These are phyloP conservation scores for Chlorella sp. DNA, from an alignment of 139 green algal genomes.

Conservation along the genomic window DNA sequence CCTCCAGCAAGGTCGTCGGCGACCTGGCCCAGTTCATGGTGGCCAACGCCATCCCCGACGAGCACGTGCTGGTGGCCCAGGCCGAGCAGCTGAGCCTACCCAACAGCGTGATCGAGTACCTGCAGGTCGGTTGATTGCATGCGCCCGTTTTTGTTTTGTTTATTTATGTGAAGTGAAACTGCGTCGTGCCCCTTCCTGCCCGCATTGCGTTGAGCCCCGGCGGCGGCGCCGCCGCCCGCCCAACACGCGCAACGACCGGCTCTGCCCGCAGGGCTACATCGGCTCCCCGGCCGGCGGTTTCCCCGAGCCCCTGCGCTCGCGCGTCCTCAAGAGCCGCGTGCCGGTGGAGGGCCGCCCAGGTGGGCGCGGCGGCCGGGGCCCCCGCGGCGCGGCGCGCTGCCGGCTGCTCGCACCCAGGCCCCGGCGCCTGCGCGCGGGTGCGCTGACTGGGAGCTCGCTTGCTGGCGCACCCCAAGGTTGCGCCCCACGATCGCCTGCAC, in stretches of 20 bases:
- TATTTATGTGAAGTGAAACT: too few relatives aligned
- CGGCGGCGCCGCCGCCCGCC: too few relatives aligned
- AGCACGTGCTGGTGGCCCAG: constrained; percentile 74
- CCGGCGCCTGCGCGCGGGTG: too few relatives aligned
- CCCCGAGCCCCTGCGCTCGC: constrained; percentile 82
- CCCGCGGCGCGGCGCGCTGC: too few relatives aligned
- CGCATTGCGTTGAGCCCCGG: too few relatives aligned
- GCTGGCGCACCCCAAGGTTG: too few relatives aligned
- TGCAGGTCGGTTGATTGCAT: too few relatives aligned
- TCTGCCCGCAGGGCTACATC: constrained; percentile 68
- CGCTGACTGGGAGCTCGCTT: too few relatives aligned
- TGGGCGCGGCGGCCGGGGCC: too few relatives aligned
- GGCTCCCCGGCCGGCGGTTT: constrained; percentile 71
- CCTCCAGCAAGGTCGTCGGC: constrained; percentile 86
- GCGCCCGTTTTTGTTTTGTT: too few relatives aligned
- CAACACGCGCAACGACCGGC: too few relatives aligned
- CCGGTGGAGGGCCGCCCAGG: constrained; percentile 72
- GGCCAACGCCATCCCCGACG: constrained; percentile 84
- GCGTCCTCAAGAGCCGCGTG: constrained; percentile 77
- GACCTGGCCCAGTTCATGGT: constrained; percentile 98
- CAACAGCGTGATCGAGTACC: constrained; percentile 84
- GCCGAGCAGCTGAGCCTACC: constrained; percentile 84
- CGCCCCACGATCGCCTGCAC: background rate
- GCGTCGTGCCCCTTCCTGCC: too few relatives aligned
- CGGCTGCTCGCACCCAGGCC: background rate